A percentile compares a stretch with the other conserved stretches of the same genome.
Evolutionary conservation across 1,139 yeast genomes (phyloP).

Genomic region (Kluyveromyces sp.): DNA sequence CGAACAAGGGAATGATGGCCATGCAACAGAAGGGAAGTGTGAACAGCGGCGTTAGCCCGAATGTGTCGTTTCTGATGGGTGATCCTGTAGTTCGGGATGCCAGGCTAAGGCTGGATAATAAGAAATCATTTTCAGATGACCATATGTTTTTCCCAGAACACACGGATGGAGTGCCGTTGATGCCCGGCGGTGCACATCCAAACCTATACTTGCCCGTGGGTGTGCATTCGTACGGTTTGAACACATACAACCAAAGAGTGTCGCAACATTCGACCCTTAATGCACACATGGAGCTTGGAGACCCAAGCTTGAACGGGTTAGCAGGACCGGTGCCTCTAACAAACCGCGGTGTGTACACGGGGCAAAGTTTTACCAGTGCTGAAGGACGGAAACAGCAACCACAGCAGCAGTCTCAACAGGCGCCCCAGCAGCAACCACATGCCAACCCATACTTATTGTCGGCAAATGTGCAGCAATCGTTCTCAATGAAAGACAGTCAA

Average conservation of each 20-base stretch:
- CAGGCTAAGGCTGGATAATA: slow-evolving; percentile 21
- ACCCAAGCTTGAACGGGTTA: not conserved
- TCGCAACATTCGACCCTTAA: slow-evolving; percentile 1
- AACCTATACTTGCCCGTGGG: not conserved
- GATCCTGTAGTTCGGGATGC: slow-evolving; percentile 14
- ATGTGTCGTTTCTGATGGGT: slow-evolving; percentile 1
- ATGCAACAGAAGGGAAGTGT: slow-evolving; percentile 7
- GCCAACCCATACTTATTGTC: slow-evolving; percentile 2
- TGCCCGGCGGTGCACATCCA: not conserved
- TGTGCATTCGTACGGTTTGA: slow-evolving; percentile 1
- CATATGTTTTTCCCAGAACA: slow-evolving; percentile 25
- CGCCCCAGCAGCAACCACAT: no score
- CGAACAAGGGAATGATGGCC: slow-evolving; percentile 8
- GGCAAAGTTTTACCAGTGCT: not conserved
- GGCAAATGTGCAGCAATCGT: not conserved
- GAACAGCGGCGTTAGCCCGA: not conserved
- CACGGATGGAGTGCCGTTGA: not conserved
- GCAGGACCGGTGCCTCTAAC: slow-evolving; percentile 4
- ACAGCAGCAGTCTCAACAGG: no score
- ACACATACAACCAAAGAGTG: slow-evolving; percentile 5
- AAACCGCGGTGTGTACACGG: not conserved
- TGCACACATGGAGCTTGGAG: not conserved
- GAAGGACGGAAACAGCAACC: not conserved
- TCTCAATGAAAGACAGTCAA: slow-evolving; percentile 10
- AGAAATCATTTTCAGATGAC: slow-evolving; percentile 27